A percentile compares a stretch with the other conserved stretches of the same genome.
These are phyloP conservation scores for Dipteronia dyeriana DNA, from an alignment of 345 rosid genomes.

Conservation along the genomic window DNA sequence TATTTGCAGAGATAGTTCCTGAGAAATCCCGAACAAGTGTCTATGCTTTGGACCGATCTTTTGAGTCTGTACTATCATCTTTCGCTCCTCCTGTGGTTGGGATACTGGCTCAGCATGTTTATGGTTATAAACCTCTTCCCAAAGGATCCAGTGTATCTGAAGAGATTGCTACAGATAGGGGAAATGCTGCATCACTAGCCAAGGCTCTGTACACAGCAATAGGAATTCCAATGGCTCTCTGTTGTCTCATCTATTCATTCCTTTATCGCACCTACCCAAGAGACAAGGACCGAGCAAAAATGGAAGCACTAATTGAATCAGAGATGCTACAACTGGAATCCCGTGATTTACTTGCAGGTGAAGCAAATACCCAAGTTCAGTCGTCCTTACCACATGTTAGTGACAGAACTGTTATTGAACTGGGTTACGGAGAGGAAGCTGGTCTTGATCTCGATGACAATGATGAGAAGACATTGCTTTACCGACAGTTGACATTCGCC, in stretches of 20 bases:
- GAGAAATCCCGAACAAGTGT: slow-evolving; percentile 80
- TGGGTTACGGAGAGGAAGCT: slow-evolving; percentile 34
- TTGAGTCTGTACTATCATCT: slow-evolving; percentile 77
- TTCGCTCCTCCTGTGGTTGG: slow-evolving; percentile 92
- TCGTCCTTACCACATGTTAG: slow-evolving; percentile 14
- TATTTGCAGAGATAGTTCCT: slow-evolving; percentile 91
- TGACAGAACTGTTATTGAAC: slow-evolving; percentile 38
- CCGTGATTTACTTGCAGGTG: slow-evolving; percentile 4
- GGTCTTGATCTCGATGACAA: slow-evolving; percentile 34
- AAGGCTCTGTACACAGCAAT: slow-evolving; percentile 79
- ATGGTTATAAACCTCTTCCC: slow-evolving; percentile 71
- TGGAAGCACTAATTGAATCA: slow-evolving; percentile 73
- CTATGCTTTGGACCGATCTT: slow-evolving; percentile 76
- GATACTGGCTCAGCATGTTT: slow-evolving; percentile 74
- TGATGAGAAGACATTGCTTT: slow-evolving; percentile 41
- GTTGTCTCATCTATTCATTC: slow-evolving; percentile 75
- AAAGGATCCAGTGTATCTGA: slow-evolving; percentile 42
- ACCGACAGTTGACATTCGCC: slow-evolving; percentile 42
- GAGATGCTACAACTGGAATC: slow-evolving; percentile 60
- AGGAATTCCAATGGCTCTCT: slow-evolving; percentile 74
- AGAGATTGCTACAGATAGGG: slow-evolving; percentile 66
- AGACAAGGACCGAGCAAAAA: slow-evolving; percentile 73
- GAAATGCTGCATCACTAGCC: slow-evolving; percentile 72
- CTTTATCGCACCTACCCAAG: slow-evolving; percentile 77
- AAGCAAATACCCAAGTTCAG: slow-evolving; percentile 25